These are phyloP conservation scores for Fusarium sp. DNA, from an alignment of 2,329 filamentous ascomycete species.

Conservation along the genomic window DNA sequence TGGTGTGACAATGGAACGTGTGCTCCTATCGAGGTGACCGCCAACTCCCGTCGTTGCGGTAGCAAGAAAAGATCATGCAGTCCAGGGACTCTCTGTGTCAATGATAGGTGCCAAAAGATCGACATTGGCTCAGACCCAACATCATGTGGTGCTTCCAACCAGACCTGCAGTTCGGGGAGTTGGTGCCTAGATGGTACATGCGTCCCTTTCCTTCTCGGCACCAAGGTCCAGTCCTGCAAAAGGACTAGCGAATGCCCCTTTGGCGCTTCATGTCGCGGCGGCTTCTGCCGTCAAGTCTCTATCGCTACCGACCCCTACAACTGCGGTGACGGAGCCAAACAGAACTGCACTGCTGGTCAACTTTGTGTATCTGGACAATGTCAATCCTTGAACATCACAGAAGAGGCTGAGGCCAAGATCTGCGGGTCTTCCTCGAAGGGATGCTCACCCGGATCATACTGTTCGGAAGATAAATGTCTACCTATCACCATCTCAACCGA, in stretches of 20 bases:
- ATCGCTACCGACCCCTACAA: slow-evolving; percentile 31
- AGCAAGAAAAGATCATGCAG: neutral
- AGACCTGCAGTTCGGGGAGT: slow-evolving; percentile 30
- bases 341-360: slow-evolving; percentile 26
- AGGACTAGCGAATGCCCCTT: slow-evolving; percentile 23
- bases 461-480: slow-evolving; percentile 12
- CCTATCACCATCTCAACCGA: slow-evolving; percentile 26
- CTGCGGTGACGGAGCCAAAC: slow-evolving; percentile 11
- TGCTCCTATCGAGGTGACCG: slow-evolving; percentile 24
- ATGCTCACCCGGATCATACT: slow-evolving; percentile 25
- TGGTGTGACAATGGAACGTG: slow-evolving; percentile 37
- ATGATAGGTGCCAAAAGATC: slow-evolving; percentile 28
- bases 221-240: slow-evolving; percentile 34
- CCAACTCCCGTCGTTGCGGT: slow-evolving; percentile 31
- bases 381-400: slow-evolving; percentile 17
- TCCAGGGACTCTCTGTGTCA: slow-evolving; percentile 36
- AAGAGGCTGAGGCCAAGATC: neutral
- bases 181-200: slow-evolving; percentile 41
- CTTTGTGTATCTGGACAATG: slow-evolving; percentile 32
- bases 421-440: slow-evolving; percentile 15
- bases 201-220: slow-evolving; percentile 29
- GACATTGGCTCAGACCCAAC: slow-evolving; percentile 33
- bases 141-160: slow-evolving; percentile 22
- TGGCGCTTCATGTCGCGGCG: slow-evolving; percentile 6
- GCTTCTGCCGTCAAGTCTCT: slow-evolving; percentile 22